Base-by-base conservation (phyloP, 2,329 filamentous ascomycete genomes). In the Fusarium avenaceum region DNA sequence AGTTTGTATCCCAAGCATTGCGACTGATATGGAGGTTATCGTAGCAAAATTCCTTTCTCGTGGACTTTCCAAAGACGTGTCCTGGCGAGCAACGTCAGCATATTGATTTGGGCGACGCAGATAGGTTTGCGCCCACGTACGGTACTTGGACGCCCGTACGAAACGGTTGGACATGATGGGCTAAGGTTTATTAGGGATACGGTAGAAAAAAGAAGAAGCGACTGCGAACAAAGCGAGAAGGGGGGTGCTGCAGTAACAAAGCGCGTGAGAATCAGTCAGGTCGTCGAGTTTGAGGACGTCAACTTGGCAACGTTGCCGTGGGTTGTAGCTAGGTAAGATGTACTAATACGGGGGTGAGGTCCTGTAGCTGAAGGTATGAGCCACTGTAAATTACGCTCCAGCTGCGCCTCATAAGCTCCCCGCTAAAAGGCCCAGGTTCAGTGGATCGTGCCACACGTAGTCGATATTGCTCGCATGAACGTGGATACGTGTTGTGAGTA, bases 1-100 rank as follows among this genome's bases (percentile, higher is more conserved):
- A 85, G 84, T 99, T 99, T 76, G 94, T 97, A 81, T 99, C 96
- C 96, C 96, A 99, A 57, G 96, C 96, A 89, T 99, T 99, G 82
- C 92, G 93, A 77, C 94, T 97, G 81, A 99, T 93, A 79, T 93
- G 93, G 73, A 99, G 85, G 81, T 98, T 98, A 82, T 99, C 96
- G 83, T 98, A 99, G 86, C 94, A 97, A 87, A 93, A 92, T 80
- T 99, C 96, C 88, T 97, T 97, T 82, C 93, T 91, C 72, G 94
- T 96, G 67, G 93, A 84, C 83, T 96, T 96, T 79, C 96, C 96
- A 85, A 97, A 99, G 84, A 99, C 92, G 87, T 99, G 96, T 86
- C 95, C 95, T 97, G 80, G 57, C 43, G 49, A 69, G 71, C 73
- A 69, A 71, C 63, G 72, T 75, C 70, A 75, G 74, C 70, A 65